Evolutionary conservation across 306 rosid species (phyloP), one percentile per base, ranked within the genome.

Genomic region (Argentina anserina): DNA sequence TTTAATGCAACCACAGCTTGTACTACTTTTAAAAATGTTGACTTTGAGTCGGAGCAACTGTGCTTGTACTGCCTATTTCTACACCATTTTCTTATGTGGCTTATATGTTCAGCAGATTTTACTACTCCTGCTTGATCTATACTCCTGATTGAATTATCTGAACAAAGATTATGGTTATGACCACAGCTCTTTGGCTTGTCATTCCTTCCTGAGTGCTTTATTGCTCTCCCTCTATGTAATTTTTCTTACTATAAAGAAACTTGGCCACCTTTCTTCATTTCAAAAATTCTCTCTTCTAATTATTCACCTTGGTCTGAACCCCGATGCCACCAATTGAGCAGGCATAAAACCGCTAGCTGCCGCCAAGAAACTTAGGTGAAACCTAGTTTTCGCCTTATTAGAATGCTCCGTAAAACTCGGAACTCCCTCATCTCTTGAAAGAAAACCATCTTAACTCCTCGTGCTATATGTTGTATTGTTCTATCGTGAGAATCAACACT

Each of bases 1-100:
- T 56, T 36, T 55, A 29, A 52, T 63, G 66, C 17, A 5, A 46
- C 46, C 62, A 49, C 74, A 59, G 36, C 58, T 15, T 72, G 67
- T 79, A 49, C 23, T n/a, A 7, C 58, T 56, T 29, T 67, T 42
- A 43, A 59, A 64, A 28, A 7, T 28, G 31, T 41, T 42, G 43
- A 58, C 7, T n/a, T n/a, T 71, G 43, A 10, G 5, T 28, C 25
- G 18, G 55, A 71, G 42, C 29, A 41, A 20, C 13, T 41, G 33
- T 71, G 67, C n/a, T 56, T 58, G 56, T 20, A 62, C n/a, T 28
- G 3, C 46, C 73, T 21, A 12, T 11, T 33, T 31, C 18, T 18
- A 68, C 12, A 46, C 72, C 60, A 46, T 68, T 31, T 28, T 2
- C 36, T 55, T 39, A 5, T 39, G 28, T 12, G 52, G 26, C 52